Evolutionary conservation across 306 rosid species (phyloP).

Genomic region (Inga oerstediana): DNA sequence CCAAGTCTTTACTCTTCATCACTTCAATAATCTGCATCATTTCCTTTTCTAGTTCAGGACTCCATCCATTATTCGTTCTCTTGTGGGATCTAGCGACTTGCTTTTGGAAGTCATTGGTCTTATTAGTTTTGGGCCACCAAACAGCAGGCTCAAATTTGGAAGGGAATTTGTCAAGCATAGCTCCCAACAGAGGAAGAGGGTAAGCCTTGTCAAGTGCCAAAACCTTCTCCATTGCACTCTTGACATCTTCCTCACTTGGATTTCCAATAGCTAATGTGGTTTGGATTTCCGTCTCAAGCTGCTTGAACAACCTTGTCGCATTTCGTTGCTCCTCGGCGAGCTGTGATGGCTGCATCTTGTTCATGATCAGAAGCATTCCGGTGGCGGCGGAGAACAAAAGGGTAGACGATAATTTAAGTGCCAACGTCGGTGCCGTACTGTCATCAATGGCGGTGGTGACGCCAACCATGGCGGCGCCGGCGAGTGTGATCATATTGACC

Average conservation of each 20-base stretch:
- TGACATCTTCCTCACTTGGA: slow-evolving; percentile 43
- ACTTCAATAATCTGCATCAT: slow-evolving; percentile 53
- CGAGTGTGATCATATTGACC: too few relatives aligned
- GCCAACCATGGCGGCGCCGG: too few relatives aligned
- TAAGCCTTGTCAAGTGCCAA: slow-evolving; percentile 63
- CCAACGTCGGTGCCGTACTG: slow-evolving; percentile 34
- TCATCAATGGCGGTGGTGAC: too few relatives aligned
- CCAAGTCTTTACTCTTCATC: slow-evolving; percentile 52
- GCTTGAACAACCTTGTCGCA: slow-evolving; percentile 53
- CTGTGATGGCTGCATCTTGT: slow-evolving; percentile 72
- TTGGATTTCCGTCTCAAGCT: slow-evolving; percentile 45
- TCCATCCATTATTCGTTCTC: slow-evolving; percentile 63
- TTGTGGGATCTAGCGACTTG: neutral
- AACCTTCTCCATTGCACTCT: slow-evolving; percentile 41
- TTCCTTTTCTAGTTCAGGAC: slow-evolving; percentile 45
- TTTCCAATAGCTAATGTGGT: slow-evolving; percentile 32
- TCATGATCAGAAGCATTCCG: slow-evolving; percentile 50
- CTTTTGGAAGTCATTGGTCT: neutral
- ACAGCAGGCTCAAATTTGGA: slow-evolving; percentile 49
- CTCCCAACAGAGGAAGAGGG: slow-evolving; percentile 70
- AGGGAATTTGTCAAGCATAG: slow-evolving; percentile 66
- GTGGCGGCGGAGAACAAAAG: slow-evolving; percentile 59
- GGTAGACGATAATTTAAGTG: slow-evolving; percentile 50
- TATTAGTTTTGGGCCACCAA: slow-evolving; percentile 57
- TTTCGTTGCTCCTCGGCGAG: slow-evolving; percentile 70